These are phyloP conservation scores for Botrytis porri DNA, from an alignment of 2,329 filamentous ascomycete genomes.

Conservation along the genomic window DNA sequence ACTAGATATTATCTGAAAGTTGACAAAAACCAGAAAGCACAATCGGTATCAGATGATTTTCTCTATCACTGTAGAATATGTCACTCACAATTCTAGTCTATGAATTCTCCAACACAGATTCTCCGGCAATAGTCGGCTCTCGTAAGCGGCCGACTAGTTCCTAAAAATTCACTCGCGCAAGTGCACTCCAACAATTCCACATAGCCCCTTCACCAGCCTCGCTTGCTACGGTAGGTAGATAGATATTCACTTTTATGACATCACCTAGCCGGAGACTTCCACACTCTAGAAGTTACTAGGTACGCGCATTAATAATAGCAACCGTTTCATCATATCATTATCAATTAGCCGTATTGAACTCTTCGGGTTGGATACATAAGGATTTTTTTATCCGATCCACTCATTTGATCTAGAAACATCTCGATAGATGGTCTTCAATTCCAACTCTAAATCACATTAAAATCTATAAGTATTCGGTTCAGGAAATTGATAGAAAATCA, in stretches of 20 bases:
- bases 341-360: not conserved
- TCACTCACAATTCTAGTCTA: no score
- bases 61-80: no score
- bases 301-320: not conserved
- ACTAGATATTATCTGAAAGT: not conserved
- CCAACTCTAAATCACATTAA: not conserved
- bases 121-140: no score
- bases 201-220: not conserved
- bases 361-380: not conserved
- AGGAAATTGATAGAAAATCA: not conserved
- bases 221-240: not conserved
- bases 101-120: not conserved
- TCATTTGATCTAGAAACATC: not conserved
- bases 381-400: no score
- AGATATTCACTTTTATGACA: not conserved
- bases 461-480: not conserved
- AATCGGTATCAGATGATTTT: not conserved
- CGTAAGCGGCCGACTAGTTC: no score
- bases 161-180: not conserved
- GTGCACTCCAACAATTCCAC: rapidly evolving
- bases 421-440: not conserved
- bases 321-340: no score
- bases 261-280: not conserved
- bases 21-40: rapidly evolving
- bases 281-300: not conserved